Evolutionary conservation across 306 rosid species (phyloP), one percentile per base, ranked within the genome.

Genomic region (Acacia confusa): DNA sequence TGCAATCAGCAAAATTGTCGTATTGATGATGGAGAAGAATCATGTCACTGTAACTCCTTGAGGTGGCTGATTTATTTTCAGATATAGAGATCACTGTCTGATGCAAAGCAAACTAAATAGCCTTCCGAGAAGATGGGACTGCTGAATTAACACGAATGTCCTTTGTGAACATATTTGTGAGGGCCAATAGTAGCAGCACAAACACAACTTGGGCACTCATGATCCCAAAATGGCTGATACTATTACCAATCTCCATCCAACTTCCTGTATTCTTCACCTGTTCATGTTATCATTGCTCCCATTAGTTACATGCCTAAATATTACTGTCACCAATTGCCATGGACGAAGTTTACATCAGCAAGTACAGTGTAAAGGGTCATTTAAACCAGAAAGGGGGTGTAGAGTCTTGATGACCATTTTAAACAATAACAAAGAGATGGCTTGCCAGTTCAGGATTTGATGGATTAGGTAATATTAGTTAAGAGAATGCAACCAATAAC

Each of bases 221-320:
- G 36, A 94, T 94, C 69, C 97, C 98, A 45, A 94, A 94, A 82
- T 94, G 98, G 86, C 98, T 90, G 45, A 94, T 94, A 81, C 98
- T 94, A 77, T 89, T 90, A 64, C 98, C 98, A 79, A 94, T 94
- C 84, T 94, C 98, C 98, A 92, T 94, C 97, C 98, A 94, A 81
- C 97, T 94, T 87, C 98, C 98, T 0, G 87, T 94, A 84, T 94
- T 94, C 71, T 88, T 86, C 66, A 94, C 98, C 97, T 93, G 89
- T 70, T 77, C 97, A 94, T 91, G 89, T 72, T 79, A 12, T 45
- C 60, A 78, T 77, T 41, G 79, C 48, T 41, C 28, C 11, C 25
- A 57, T 76, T 40, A 83, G 77, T 24, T 57, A 2, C 60, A 70
- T 70, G 38, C 76, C 20, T 70, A 52, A 60, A 14, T 38, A 63